Conservation (phyloP, 371 early-diverging fungal species). For the Apophysomyces variabilis region DNA sequence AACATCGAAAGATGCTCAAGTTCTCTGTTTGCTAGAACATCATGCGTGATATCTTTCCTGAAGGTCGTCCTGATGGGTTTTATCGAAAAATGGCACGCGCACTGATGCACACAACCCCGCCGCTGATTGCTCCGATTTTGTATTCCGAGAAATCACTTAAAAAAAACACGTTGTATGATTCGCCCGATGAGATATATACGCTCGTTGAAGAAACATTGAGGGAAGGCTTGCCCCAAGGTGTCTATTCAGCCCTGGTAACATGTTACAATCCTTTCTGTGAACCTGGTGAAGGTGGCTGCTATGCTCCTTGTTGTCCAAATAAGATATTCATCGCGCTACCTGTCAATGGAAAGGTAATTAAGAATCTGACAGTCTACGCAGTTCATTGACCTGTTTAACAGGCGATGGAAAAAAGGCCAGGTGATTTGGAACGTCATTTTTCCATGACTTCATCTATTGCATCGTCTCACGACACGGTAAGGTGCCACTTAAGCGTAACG, state of each 20-base stretch:
- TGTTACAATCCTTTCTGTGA: constrained; percentile 41
- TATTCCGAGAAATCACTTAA: constrained; percentile 42
- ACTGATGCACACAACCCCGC: constrained; percentile 33
- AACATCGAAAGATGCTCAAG: background rate
- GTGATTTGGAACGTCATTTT: constrained; percentile 14
- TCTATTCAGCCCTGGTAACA: constrained; percentile 33
- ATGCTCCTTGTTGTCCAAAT: constrained; percentile 44
- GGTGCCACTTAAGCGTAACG: too few relatives aligned
- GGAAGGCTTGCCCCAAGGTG: constrained; percentile 28
- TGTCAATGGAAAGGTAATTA: background rate
- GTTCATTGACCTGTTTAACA: background rate
- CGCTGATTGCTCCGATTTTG: constrained; percentile 32
- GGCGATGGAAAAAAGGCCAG: background rate
- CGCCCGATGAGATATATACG: constrained; percentile 37
- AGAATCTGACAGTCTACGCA: background rate
- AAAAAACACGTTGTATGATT: constrained; percentile 41
- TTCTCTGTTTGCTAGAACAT: constrained; percentile 17
- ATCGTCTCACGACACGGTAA: constrained; percentile 47
- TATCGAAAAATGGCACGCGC: constrained; percentile 32
- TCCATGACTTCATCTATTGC: constrained; percentile 34
- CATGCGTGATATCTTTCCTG: constrained; percentile 18
- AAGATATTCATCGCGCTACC: background rate
- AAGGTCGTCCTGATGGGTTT: constrained; percentile 12
- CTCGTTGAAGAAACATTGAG: constrained; percentile 27
- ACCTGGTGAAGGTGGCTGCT: constrained; percentile 32